phyloP scores from a whole-genome alignment of 192 early-diverging fungal genomes.

The Backusella tarrabulga region DNA sequence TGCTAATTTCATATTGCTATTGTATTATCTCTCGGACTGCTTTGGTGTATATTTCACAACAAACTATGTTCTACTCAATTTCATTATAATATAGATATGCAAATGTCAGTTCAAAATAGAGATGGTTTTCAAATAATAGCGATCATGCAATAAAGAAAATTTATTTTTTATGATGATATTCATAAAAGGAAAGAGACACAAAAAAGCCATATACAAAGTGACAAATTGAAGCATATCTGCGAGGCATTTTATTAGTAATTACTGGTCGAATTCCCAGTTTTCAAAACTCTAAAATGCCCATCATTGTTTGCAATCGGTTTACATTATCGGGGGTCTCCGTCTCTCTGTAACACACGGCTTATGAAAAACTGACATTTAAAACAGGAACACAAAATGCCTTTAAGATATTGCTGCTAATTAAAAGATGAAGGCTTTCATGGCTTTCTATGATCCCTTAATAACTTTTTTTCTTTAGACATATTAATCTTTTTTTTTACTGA shows the following conservation, averaged over 20 bases:
- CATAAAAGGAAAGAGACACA: not conserved
- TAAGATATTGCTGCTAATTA: not conserved
- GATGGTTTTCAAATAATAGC: not conserved
- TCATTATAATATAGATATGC: not conserved
- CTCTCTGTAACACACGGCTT: not conserved
- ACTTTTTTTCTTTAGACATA: not conserved
- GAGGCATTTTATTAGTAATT: not conserved
- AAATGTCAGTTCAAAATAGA: not conserved
- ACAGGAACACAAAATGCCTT: not conserved
- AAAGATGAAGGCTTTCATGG: not conserved
- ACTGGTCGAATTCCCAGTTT: not conserved
- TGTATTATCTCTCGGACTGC: not conserved
- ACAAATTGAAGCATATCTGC: not conserved
- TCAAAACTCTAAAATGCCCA: not conserved
- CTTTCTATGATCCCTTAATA: too few relatives aligned
- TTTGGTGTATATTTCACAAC: not conserved
- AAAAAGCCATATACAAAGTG: not conserved
- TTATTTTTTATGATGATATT: not conserved
- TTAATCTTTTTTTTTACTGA: not conserved
- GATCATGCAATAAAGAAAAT: not conserved
- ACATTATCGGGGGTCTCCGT: not conserved
- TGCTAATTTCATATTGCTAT: not conserved
- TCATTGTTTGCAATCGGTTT: not conserved
- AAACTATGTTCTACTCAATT: not conserved
- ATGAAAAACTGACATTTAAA: not conserved